phyloP scores from a whole-genome alignment of 768 basidiomycete species.

The Podaxis pistillaris region DNA sequence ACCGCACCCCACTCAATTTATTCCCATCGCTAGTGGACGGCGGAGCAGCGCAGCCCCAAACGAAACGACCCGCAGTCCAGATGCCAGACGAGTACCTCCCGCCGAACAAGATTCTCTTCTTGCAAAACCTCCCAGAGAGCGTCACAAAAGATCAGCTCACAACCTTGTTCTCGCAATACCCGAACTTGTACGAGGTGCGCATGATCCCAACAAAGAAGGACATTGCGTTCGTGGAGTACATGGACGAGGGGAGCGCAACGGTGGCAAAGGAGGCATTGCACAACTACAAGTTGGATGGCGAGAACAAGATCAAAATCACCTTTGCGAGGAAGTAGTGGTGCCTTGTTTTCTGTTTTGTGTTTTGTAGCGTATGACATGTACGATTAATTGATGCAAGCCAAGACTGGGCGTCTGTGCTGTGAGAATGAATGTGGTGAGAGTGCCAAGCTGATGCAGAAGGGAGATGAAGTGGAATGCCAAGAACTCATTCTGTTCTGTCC shows the following conservation, averaged over 20 bases:
- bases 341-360: conserved; percentile 42
- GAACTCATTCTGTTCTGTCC: neutral
- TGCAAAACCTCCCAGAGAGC: conserved; percentile 93
- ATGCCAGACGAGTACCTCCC: conserved; percentile 99
- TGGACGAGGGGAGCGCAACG: conserved; percentile 89
- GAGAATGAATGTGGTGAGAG: conserved; percentile 11
- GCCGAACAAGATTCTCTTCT: conserved; percentile 97
- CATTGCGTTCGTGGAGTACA: conserved; percentile 97
- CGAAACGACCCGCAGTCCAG: conserved; percentile 83
- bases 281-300: conserved; percentile 96
- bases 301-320: conserved; percentile 96
- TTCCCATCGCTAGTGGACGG: conserved; percentile 57
- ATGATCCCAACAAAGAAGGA: conserved; percentile 97
- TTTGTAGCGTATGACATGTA: conserved; percentile 36
- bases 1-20: conserved; percentile 6
- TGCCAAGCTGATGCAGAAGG: conserved; percentile 14
- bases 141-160: conserved; percentile 92
- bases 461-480: conserved; percentile 7
- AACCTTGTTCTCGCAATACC: conserved; percentile 93
- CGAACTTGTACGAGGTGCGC: conserved; percentile 95
- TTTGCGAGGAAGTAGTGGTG: conserved; percentile 64
- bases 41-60: conserved; percentile 56
- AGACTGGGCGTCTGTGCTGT: neutral
- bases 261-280: conserved; percentile 95
- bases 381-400: neutral